Evolutionary conservation across 202 grass and related monocot genomes (phyloP), one percentile per base, ranked within the genome.

Genomic region (Schoenoplectus triqueter): DNA sequence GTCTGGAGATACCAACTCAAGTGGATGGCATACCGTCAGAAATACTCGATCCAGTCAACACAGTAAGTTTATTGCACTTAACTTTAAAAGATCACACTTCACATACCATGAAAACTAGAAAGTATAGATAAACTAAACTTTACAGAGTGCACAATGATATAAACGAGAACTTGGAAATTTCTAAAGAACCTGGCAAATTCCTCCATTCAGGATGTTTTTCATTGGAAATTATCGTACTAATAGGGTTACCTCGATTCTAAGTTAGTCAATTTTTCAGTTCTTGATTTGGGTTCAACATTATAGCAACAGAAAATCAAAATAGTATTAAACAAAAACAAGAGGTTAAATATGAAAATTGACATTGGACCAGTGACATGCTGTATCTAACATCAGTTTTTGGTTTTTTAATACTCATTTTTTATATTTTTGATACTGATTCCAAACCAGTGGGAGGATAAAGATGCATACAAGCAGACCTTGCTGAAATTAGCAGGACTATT

Each of bases 31-130:
- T 97, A 66, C 95, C 92, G 2, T 92, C 92, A 18, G 92, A 92
- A 72, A 97, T 97, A 84, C 89, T 97, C 15, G 91, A 97, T 69
- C 95, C 95, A 2, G 86, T 94, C 64, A 95, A 97, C 89, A 97
- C 95, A 18, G 95, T 97, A 93, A 92, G 87, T 66, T 66, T 7
- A 40, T 11, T 11, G 4, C 11, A 3, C 6, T 22, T 22, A 64
- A 2, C 56, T n/a, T 60, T 6, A 1, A 9, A 64, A 64, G 4
- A 1, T 21, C 18, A 21, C 18, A 22, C 2, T 21, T 64, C 62
- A 9, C 21, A 19, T 64, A 18, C 19, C 62, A 64, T 64, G 3
- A 8, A 64, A 64, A 21, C 6, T 21, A 15, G 31, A 8, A 47
- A 22, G 18, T 64, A 22, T 21, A 22, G 62, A 64, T 64, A 9